Evolutionary conservation across 2,329 filamentous ascomycete genomes (phyloP).

Genomic region (Calonectria naviculata): DNA sequence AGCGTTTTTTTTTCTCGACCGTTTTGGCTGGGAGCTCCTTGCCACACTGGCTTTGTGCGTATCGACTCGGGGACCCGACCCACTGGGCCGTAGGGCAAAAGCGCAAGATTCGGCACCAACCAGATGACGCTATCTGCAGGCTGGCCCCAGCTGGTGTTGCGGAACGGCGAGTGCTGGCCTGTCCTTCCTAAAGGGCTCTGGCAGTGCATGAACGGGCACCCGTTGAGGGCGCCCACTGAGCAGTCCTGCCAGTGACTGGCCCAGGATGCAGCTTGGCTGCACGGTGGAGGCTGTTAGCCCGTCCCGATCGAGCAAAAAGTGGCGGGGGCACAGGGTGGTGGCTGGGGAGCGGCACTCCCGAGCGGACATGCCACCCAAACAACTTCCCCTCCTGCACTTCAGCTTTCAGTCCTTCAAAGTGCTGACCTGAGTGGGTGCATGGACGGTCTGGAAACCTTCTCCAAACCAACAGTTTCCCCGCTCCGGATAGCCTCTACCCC

Average conservation of each 20-base stretch:
- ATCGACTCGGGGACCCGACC: background rate
- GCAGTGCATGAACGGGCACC: conserved; percentile 19
- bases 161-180: background rate
- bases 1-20: background rate
- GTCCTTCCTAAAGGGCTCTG: background rate
- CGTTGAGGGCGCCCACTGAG: background rate
- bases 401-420: background rate
- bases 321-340: conserved; percentile 6
- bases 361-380: background rate
- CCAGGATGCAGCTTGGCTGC: background rate
- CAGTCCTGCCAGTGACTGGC: conserved; percentile 8
- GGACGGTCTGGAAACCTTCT: background rate
- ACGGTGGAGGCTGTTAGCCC: background rate
- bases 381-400: background rate
- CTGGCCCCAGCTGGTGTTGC: background rate
- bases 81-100: conserved; percentile 9
- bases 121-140: conserved; percentile 1
- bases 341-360: background rate
- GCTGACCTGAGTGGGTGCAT: background rate
- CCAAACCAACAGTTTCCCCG: background rate
- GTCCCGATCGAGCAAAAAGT: background rate
- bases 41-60: background rate
- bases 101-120: conserved; percentile 5
- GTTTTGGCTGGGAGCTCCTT: conserved; percentile 12
- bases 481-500: background rate